A percentile compares a stretch with the other conserved stretches of the same genome.
These are phyloP conservation scores for Calonectria honghensis DNA, from an alignment of 2,329 filamentous ascomycete genomes.

Conservation along the genomic window DNA sequence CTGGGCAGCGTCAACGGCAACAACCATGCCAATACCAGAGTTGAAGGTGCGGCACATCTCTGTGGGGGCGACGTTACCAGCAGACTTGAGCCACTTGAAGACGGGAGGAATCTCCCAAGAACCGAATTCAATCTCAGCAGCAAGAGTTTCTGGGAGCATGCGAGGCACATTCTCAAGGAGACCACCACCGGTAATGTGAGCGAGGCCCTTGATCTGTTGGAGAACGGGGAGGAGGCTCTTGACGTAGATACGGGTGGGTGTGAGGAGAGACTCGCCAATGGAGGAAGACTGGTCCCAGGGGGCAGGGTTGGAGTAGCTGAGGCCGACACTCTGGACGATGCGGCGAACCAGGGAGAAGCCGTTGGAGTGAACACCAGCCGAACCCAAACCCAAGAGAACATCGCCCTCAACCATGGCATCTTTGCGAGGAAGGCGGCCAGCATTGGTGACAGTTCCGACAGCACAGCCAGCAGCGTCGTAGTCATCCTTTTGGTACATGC, in stretches of 20 bases:
- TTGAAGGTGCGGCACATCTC: conserved; percentile 98
- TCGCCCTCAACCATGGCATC: conserved; percentile 87
- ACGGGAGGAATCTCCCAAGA: conserved; percentile 86
- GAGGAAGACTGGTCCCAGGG: conserved; percentile 82
- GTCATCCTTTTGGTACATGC: conserved; percentile 90
- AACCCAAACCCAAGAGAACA: conserved; percentile 88
- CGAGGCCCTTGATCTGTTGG: conserved; percentile 88
- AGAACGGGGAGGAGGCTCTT: conserved; percentile 83
- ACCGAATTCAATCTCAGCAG: conserved; percentile 86
- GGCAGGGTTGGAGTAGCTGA: conserved; percentile 82
- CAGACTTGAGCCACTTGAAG: conserved; percentile 89
- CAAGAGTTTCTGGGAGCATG: conserved; percentile 87
- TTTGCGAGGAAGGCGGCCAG: conserved; percentile 83
- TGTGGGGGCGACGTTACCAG: conserved; percentile 80
- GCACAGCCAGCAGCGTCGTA: conserved; percentile 96
- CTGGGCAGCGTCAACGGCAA: conserved; percentile 82
- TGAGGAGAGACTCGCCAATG: conserved; percentile 86
- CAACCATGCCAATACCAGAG: conserved; percentile 94
- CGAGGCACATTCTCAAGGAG: conserved; percentile 95
- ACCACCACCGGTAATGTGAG: conserved; percentile 97
- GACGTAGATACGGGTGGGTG: conserved; percentile 96
- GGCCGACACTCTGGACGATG: conserved; percentile 83
- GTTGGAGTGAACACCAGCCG: conserved; percentile 94
- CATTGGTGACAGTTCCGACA: conserved; percentile 85
- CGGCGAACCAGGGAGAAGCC: conserved; percentile 97